A percentile compares a stretch with the other conserved stretches of the same genome.
Conservation (phyloP, 73 alveolate species). For the Breviolum minutum region DNA sequence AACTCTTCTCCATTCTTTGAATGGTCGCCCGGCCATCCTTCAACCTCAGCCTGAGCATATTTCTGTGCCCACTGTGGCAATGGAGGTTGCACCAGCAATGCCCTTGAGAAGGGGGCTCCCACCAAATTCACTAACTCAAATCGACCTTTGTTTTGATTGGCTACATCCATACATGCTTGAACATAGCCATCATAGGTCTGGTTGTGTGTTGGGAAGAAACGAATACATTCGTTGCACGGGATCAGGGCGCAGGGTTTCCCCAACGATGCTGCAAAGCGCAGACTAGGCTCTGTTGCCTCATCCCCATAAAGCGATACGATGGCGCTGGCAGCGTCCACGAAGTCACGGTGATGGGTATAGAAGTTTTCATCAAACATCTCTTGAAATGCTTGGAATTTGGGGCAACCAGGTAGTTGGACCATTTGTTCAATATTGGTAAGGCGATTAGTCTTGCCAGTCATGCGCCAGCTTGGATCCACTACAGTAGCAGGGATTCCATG, state of each 20-base stretch:
- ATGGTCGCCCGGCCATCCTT: background rate
- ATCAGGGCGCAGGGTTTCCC: conserved; percentile 85
- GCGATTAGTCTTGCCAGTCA: conserved; percentile 72
- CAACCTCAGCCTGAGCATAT: background rate
- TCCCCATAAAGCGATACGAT: conserved; percentile 67
- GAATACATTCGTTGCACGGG: conserved; percentile 77
- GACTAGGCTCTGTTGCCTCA: conserved; percentile 82
- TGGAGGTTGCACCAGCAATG: conserved; percentile 73
- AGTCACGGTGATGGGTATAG: conserved; percentile 10
- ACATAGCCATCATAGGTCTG: conserved; percentile 83
- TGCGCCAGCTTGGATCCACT: conserved; percentile 86
- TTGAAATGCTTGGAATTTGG: conserved; percentile 29
- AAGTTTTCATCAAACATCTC: conserved; percentile 76
- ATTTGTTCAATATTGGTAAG: conserved; percentile 60
- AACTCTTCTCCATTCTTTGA: conserved; percentile 7
- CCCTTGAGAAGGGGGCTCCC: conserved; percentile 79
- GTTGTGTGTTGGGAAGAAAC: conserved; percentile 74
- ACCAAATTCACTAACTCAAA: conserved; percentile 72
- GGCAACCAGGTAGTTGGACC: conserved; percentile 69
- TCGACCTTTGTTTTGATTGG: conserved; percentile 68
- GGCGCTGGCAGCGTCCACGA: conserved; percentile 67
- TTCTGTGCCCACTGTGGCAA: conserved; percentile 49
- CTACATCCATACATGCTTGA: conserved; percentile 73
- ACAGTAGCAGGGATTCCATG: conserved; percentile 67
- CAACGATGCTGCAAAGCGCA: conserved; percentile 76